These are phyloP conservation scores for Botryosphaeria agaves DNA, from an alignment of 2,329 filamentous ascomycete genomes.

Conservation along the genomic window DNA sequence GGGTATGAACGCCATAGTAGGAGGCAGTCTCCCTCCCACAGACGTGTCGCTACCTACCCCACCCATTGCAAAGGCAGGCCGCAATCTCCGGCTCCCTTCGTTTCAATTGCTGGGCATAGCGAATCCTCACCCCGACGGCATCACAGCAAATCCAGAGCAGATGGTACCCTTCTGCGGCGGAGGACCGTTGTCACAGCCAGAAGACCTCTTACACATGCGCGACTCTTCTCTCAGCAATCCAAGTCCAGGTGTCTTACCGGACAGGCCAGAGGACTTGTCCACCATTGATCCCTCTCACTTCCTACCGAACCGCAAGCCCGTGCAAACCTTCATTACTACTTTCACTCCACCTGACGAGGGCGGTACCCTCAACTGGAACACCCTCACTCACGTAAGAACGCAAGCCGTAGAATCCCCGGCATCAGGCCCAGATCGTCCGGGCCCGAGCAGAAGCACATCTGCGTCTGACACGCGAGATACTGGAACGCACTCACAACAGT, in stretches of 20 bases:
- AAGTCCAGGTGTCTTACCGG: constrained; percentile 5
- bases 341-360: constrained; percentile 28
- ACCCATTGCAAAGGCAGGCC: constrained; percentile 14
- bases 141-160: constrained; percentile 10
- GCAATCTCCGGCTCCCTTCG: constrained; percentile 32
- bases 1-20: constrained; percentile 3
- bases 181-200: constrained; percentile 20
- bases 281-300: not conserved
- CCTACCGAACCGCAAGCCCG: not conserved
- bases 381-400: constrained; percentile 17
- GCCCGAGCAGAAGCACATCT: too few species aligned
- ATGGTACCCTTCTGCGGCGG: constrained; percentile 16
- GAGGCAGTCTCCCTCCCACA: constrained; percentile 10
- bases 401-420: constrained; percentile 21
- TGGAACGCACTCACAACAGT: too few species aligned
- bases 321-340: constrained; percentile 15
- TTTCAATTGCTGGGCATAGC: constrained; percentile 35
- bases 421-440: constrained; percentile 16
- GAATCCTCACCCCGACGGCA: constrained; percentile 25
- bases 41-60: constrained; percentile 14
- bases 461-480: too few species aligned
- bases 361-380: constrained; percentile 21
- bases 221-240: constrained; percentile 16
- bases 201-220: constrained; percentile 21
- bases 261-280: constrained; percentile 1